phyloP scores from a whole-genome alignment of 2,329 filamentous ascomycete genomes.

The Fusarium anguioides region DNA sequence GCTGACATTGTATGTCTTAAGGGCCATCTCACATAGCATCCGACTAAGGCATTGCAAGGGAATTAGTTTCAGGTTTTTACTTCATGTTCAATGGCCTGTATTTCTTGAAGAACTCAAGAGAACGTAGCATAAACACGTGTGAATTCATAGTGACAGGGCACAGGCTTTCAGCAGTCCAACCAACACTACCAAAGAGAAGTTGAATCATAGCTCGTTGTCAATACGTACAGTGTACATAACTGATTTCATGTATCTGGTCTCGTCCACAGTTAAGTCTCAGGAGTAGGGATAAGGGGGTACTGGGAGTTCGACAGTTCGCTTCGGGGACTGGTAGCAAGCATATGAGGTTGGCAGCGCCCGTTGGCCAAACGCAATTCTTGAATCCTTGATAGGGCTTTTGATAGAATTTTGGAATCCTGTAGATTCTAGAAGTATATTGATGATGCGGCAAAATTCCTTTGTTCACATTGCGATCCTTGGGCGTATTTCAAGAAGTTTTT shows the following conservation, averaged over 20 bases:
- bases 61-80: too few species aligned
- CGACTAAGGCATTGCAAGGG: neutral
- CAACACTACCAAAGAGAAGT: neutral
- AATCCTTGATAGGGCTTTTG: too few species aligned
- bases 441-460: neutral
- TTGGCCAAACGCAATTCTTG: neutral
- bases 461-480: neutral
- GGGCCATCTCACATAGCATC: neutral
- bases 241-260: neutral
- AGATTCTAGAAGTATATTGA: neutral
- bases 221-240: neutral
- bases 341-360: neutral
- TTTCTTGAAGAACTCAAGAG: neutral
- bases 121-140: neutral
- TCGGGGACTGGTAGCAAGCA: neutral
- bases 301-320: neutral
- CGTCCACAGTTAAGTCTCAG: neutral
- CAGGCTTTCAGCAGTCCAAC: neutral
- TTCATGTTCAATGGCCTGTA: neutral
- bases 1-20: neutral
- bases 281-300: neutral
- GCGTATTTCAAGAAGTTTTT: neutral
- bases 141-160: too few species aligned
- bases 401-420: neutral
- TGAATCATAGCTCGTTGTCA: neutral